Evolutionary conservation across 768 basidiomycete species (phyloP), one percentile per base, ranked within the genome.

Genomic region (Imleria badia): DNA sequence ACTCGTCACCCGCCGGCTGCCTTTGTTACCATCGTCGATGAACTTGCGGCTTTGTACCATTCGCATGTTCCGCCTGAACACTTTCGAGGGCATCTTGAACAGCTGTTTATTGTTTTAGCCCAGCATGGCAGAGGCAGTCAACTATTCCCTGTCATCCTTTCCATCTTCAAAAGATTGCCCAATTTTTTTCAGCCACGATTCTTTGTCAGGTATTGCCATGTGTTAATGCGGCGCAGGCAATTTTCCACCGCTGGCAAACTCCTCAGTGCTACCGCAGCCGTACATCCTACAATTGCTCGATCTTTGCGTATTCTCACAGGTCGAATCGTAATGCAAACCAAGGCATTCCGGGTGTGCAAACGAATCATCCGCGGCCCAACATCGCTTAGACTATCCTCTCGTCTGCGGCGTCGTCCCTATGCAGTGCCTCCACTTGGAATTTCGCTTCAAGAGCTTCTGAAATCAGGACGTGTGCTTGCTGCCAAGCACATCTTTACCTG

Each of bases 51-150:
- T 2, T 52, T 80, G 33, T 84, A 79, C 52, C 41, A 56, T 10
- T 62, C 62, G 4, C 66, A 60, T 5, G 58, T 60, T 17, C 78
- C 78, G 0, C 64, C 72, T 1, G 58, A 66, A 55, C 78, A 78
- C 50, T 76, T 77, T 59, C 77, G 76, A 45, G 61, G 66, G 31
- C 57, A 65, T n/a, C 63, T 85, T 33, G 76, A 80, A 12, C 78
- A 75, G 47, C 72, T 81, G 26, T 66, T 83, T 45, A 45, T 52
- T 63, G 63, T 29, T 64, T 76, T 51, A 61, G 80, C 69, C 65
- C 77, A 17, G 51, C 72, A 75, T 5, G 72, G 67, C 12, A 72
- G 76, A 41, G 67, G 77, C 10, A 57, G 62, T 0, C 62, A 67
- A 20, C 72, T 78, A 10, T 59, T 80, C 2, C 56, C 68, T 39